phyloP scores from a whole-genome alignment of 768 basidiomycete species.

The Gyrodon lividus region DNA sequence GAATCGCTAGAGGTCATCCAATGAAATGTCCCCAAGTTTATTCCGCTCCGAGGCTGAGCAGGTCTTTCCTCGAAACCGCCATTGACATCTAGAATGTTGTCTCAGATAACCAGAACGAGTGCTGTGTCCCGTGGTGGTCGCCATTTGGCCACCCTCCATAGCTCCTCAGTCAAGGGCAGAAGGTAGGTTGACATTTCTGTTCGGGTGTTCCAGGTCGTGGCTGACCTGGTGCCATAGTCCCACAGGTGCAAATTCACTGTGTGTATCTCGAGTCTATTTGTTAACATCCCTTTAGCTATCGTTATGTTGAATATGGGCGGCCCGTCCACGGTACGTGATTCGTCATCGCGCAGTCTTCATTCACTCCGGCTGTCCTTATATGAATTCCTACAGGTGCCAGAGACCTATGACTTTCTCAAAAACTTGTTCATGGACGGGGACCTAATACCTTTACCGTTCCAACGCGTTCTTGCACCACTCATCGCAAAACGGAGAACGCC shows the following conservation, averaged over 20 bases:
- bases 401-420: conserved; percentile 90
- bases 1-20: neutral
- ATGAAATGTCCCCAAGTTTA: neutral
- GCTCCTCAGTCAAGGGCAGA: conserved; percentile 38
- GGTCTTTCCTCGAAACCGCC: neutral
- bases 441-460: conserved; percentile 94
- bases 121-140: conserved; percentile 27
- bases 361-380: conserved; percentile 4
- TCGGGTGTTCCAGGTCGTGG: neutral
- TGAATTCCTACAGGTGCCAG: conserved; percentile 60
- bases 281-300: conserved; percentile 52
- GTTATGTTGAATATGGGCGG: conserved; percentile 99
- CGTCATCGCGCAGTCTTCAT: neutral
- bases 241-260: conserved; percentile 46
- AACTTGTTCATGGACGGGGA: conserved; percentile 91
- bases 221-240: conserved; percentile 43
- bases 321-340: conserved; percentile 72
- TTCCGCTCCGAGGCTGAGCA: neutral
- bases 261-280: conserved; percentile 13
- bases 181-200: conserved; percentile 34
- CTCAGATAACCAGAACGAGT: conserved; percentile 17
- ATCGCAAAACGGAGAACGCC: conserved; percentile 91
- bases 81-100: conserved; percentile 28
- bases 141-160: conserved; percentile 46
- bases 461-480: conserved; percentile 78